phyloP scores from a whole-genome alignment of 768 basidiomycete species.

The Mrakia blollopis region DNA sequence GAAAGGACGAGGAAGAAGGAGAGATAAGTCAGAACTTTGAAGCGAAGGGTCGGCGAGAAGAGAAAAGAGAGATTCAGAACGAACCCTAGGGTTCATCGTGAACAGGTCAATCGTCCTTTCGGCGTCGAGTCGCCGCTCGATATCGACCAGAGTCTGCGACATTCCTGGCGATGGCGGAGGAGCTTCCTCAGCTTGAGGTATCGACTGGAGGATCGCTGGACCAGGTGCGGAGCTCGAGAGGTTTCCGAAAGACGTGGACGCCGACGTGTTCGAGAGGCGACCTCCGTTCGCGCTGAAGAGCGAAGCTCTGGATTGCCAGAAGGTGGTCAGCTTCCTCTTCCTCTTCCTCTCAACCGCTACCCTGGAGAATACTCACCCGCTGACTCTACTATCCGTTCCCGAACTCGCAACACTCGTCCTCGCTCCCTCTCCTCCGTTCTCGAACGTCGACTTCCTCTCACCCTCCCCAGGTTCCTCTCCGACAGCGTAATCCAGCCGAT shows the following conservation, averaged over 20 bases:
- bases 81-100: conserved; percentile 86
- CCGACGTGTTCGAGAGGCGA: conserved; percentile 13
- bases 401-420: conserved; percentile 52
- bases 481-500: conserved; percentile 55
- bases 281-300: conserved; percentile 23
- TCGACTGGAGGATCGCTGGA: conserved; percentile 8
- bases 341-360: not conserved
- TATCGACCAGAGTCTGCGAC: conserved; percentile 56
- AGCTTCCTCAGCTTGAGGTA: conserved; percentile 35
- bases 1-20: not conserved
- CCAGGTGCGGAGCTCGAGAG: conserved; percentile 15
- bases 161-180: conserved; percentile 7
- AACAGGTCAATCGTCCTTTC: conserved; percentile 85
- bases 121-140: conserved; percentile 74
- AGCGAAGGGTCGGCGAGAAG: not conserved
- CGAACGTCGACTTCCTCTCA: conserved; percentile 19
- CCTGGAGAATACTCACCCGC: conserved; percentile 37
- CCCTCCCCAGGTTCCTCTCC: conserved; percentile 40
- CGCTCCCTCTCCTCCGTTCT: conserved; percentile 4
- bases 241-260: conserved; percentile 21
- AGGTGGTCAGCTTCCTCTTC: not conserved
- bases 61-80: conserved; percentile 22
- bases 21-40: not conserved
- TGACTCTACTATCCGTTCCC: conserved; percentile 34
- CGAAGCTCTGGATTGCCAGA: not conserved